Percentiles rank a stretch among this genome's conserved stretches.
phyloP scores from a whole-genome alignment of 176 grass and related monocot species.

The Oryza meridionalis region DNA sequence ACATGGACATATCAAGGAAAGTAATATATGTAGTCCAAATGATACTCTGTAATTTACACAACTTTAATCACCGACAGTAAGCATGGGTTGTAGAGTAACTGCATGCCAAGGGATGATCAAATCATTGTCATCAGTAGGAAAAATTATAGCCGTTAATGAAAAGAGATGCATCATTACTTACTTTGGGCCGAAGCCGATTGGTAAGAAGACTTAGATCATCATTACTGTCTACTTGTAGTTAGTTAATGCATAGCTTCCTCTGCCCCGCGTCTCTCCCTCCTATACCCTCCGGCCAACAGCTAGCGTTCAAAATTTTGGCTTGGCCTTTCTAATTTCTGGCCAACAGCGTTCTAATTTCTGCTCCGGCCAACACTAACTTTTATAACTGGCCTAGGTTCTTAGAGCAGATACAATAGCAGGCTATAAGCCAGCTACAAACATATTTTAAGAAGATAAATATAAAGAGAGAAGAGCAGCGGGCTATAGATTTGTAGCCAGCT shows the following conservation, averaged over 20 bases:
- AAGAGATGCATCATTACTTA: constrained; percentile 26
- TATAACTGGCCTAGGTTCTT: too few species aligned
- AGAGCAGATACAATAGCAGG: too few species aligned
- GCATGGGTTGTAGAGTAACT: not conserved
- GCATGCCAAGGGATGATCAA: constrained; percentile 7
- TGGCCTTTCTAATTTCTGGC: too few species aligned
- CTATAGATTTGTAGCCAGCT: too few species aligned
- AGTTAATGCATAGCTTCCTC: not conserved
- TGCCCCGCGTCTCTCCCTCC: too few species aligned
- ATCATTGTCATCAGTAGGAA: constrained; percentile 26
- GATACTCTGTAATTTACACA: not conserved
- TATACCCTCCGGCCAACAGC: too few species aligned
- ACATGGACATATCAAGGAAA: not conserved
- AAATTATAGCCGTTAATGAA: constrained; percentile 40
- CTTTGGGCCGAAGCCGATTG: constrained; percentile 14
- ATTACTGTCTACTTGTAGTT: not conserved
- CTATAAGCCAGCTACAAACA: too few species aligned
- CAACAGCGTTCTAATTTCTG: too few species aligned
- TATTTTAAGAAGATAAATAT: too few species aligned
- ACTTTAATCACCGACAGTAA: not conserved
- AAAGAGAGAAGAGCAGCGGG: too few species aligned
- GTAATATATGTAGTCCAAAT: not conserved
- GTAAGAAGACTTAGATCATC: not conserved
- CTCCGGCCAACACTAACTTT: too few species aligned
- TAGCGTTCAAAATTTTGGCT: too few species aligned